Conservation (phyloP, 441 rosid genomes). For the Adansonia madagascariensis region DNA sequence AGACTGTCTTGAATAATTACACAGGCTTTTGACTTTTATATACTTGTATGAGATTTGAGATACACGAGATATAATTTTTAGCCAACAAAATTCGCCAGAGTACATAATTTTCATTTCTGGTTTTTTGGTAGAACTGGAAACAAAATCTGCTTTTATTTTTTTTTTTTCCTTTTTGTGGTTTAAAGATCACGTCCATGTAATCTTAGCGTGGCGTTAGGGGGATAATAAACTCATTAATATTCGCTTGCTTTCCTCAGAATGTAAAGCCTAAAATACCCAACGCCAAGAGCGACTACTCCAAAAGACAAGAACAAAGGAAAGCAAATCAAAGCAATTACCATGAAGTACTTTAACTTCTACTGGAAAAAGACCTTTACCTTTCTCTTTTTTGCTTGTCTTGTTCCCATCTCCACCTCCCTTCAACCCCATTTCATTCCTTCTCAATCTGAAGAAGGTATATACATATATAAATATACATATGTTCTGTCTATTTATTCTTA, state of each 20-base stretch:
- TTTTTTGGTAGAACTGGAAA: no score
- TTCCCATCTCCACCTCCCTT: slow-evolving; percentile 16
- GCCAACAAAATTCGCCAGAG: no score
- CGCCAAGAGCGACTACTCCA: not conserved
- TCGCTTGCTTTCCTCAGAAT: not conserved
- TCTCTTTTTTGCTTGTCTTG: slow-evolving; percentile 17
- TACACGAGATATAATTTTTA: no score
- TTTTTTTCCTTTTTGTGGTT: no score
- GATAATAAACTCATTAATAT: not conserved
- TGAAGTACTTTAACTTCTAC: not conserved
- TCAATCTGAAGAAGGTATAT: slow-evolving; percentile 7
- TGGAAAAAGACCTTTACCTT: not conserved
- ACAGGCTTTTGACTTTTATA: no score
- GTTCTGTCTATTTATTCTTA: not conserved
- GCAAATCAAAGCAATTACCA: not conserved
- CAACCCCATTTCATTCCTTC: slow-evolving; percentile 26
- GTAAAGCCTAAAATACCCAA: not conserved
- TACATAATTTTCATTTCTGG: no score
- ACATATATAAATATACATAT: not conserved
- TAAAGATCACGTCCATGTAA: no score
- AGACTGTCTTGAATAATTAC: no score
- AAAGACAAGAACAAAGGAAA: not conserved
- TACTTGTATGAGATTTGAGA: no score
- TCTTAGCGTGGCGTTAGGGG: no score
- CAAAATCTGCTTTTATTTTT: no score